These are phyloP conservation scores for Termitomyces bulborhizus DNA, from an alignment of 768 basidiomycete species.

Conservation along the genomic window DNA sequence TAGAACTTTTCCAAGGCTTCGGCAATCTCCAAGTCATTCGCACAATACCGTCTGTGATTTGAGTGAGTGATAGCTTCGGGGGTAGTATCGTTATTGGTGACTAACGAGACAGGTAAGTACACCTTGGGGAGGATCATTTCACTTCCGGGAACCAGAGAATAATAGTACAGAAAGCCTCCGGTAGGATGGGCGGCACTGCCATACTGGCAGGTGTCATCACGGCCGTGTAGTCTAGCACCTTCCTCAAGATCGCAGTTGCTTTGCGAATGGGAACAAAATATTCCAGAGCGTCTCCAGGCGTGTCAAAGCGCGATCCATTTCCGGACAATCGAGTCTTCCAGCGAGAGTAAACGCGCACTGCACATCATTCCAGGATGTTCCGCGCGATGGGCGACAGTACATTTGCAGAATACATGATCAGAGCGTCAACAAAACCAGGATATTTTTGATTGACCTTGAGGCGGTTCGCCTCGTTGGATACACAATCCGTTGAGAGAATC, in stretches of 20 bases:
- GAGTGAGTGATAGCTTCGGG: neutral
- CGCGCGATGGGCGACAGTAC: conserved; percentile 22
- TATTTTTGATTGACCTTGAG: conserved; percentile 17
- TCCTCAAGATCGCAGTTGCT: conserved; percentile 18
- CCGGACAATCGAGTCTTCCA: conserved; percentile 19
- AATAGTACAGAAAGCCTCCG: conserved; percentile 24
- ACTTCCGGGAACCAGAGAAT: conserved; percentile 21
- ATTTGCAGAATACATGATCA: conserved; percentile 13
- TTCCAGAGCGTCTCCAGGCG: conserved; percentile 24
- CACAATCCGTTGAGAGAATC: conserved; percentile 25
- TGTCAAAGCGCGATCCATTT: conserved; percentile 15
- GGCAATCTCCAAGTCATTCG: conserved; percentile 19
- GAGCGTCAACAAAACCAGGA: neutral
- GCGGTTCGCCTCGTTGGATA: conserved; percentile 19
- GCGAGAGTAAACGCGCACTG: conserved; percentile 20
- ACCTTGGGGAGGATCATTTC: conserved; percentile 24
- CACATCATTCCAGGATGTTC: conserved; percentile 23
- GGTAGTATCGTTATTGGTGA: neutral
- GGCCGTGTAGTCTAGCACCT: neutral
- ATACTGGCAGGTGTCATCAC: conserved; percentile 4
- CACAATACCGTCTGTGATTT: conserved; percentile 21
- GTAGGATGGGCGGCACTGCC: conserved; percentile 18
- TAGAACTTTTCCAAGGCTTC: conserved; percentile 23
- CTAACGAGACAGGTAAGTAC: conserved; percentile 26
- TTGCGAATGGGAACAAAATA: conserved; percentile 20